Conservation (phyloP, 2,329 filamentous ascomycete genomes). For the Calonectria multiphialidica region DNA sequence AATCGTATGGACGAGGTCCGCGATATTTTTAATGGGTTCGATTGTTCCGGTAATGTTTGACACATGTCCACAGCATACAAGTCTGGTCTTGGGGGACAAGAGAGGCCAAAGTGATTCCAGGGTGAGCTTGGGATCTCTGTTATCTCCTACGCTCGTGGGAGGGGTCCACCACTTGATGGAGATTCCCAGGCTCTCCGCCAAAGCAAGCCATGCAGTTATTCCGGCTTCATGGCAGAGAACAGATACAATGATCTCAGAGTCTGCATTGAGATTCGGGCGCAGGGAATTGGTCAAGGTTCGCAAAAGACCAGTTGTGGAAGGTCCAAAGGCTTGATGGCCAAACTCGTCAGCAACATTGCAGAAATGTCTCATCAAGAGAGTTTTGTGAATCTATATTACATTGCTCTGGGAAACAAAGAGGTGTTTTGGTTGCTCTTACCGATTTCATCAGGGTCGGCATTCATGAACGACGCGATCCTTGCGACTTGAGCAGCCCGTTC, state of each 20-base stretch:
- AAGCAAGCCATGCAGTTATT: slow-evolving; percentile 15
- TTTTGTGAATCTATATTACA: not conserved
- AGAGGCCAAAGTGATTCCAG: slow-evolving; percentile 68
- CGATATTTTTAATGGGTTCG: not conserved
- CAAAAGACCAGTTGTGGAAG: not conserved
- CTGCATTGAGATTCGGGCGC: not conserved
- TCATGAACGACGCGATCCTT: slow-evolving; percentile 16
- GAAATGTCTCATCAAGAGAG: not conserved
- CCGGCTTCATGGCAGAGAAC: slow-evolving; percentile 23
- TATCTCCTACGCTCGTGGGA: not conserved
- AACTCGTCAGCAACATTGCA: not conserved
- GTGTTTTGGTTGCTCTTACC: too few relatives aligned
- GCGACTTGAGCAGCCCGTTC: slow-evolving; percentile 1
- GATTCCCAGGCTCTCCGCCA: slow-evolving; percentile 22
- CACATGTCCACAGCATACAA: not conserved
- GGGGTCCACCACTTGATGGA: slow-evolving; percentile 26
- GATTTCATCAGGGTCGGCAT: slow-evolving; percentile 16
- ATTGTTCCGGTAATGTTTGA: not conserved
- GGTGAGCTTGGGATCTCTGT: slow-evolving; percentile 66
- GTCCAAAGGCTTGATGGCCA: not conserved
- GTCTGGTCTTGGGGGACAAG: not conserved
- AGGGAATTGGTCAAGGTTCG: not conserved
- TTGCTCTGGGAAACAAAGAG: not conserved
- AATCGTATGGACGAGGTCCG: slow-evolving; percentile 34
- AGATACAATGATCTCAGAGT: not conserved